Evolutionary conservation across 257 asterid species (phyloP).

Genomic region (Solanum raphanifolium): DNA sequence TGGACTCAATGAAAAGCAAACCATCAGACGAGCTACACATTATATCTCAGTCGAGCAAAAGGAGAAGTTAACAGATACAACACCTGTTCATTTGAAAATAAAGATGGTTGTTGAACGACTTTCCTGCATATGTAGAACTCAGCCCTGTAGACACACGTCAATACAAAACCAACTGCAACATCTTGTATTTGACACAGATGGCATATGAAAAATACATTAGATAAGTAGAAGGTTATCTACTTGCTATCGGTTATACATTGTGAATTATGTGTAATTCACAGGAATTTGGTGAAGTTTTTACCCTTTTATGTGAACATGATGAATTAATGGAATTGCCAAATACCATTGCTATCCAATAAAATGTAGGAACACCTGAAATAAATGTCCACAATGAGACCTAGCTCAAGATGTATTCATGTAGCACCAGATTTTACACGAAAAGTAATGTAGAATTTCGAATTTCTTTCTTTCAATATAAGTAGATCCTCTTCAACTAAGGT

Average conservation of each 20-base stretch:
- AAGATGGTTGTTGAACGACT: neutral
- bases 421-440: neutral
- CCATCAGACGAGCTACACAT: neutral
- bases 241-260: neutral
- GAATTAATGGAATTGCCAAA: too few relatives aligned
- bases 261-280: too few relatives aligned
- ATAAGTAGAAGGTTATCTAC: neutral
- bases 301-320: too few relatives aligned
- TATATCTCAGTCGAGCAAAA: neutral
- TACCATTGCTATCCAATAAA: neutral
- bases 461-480: neutral
- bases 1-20: neutral
- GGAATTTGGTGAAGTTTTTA: too few relatives aligned
- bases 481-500: neutral
- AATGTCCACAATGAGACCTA: neutral
- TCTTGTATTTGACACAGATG: neutral
- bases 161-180: neutral
- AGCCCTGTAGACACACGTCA: neutral
- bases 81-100: neutral
- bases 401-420: neutral
- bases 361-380: neutral
- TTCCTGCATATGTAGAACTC: neutral
- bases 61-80: neutral
- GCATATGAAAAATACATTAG: neutral
- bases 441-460: neutral